Percentiles rank a stretch among this genome's conserved stretches.
Evolutionary conservation across 805 yeast genomes (phyloP).

Genomic region (Yarrowia sp.): DNA sequence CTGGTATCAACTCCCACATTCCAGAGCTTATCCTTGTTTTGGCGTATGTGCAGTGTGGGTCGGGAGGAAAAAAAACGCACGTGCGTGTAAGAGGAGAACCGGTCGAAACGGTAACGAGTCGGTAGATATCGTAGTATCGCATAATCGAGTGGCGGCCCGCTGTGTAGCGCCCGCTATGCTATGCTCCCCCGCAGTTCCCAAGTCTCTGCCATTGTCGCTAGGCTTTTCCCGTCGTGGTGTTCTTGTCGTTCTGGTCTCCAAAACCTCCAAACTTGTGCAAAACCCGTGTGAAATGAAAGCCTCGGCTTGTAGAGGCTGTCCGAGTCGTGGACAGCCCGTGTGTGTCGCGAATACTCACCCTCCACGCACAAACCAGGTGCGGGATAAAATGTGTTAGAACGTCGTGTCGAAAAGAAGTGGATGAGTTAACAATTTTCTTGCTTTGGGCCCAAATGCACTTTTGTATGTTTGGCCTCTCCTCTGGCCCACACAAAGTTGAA

Average conservation of each 20-base stretch:
- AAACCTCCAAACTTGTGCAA: neutral
- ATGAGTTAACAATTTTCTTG: slow-evolving; percentile 29
- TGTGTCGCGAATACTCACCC: slow-evolving; percentile 29
- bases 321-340: neutral
- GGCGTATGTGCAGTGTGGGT: slow-evolving; percentile 10
- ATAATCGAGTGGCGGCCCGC: slow-evolving; percentile 18
- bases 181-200: neutral
- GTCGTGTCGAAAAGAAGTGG: slow-evolving; percentile 39
- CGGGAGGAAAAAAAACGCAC: slow-evolving; percentile 27
- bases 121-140: neutral
- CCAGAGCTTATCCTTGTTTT: slow-evolving; percentile 34
- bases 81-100: neutral
- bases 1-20: slow-evolving; percentile 23
- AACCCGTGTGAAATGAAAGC: slow-evolving; percentile 6
- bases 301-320: slow-evolving; percentile 1
- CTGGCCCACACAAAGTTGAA: slow-evolving; percentile 33
- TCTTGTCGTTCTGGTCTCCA: slow-evolving; percentile 2
- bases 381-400: slow-evolving; percentile 33
- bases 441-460: slow-evolving; percentile 38
- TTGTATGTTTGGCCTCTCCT: slow-evolving; percentile 37
- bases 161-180: slow-evolving; percentile 3
- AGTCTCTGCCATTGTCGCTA: slow-evolving; percentile 2
- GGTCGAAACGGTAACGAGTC: too few relatives aligned
- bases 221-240: slow-evolving; percentile 30
- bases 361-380: slow-evolving; percentile 39